Evolutionary conservation across 805 yeast species (phyloP).

Genomic region (Lipomyces sp.): DNA sequence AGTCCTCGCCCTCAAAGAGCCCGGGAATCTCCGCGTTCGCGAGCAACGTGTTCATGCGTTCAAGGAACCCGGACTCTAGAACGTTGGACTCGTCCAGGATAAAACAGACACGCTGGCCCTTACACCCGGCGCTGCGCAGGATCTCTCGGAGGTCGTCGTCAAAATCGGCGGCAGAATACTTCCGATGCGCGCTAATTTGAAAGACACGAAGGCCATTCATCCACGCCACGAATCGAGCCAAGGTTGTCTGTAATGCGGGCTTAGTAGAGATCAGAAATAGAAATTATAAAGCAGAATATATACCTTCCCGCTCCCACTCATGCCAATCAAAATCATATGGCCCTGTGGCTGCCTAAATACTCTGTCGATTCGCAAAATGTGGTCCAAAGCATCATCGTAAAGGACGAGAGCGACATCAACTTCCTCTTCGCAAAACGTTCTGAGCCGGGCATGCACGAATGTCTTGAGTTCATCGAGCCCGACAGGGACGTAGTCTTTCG

Average conservation of each 20-base stretch:
- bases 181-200: conserved; percentile 55
- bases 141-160: conserved; percentile 59
- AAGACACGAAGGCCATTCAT: conserved; percentile 67
- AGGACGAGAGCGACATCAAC: conserved; percentile 57
- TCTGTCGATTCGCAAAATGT: conserved; percentile 73
- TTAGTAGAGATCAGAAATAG: not conserved
- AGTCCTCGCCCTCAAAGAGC: conserved; percentile 73
- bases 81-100: conserved; percentile 79
- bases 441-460: conserved; percentile 62
- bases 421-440: conserved; percentile 66
- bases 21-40: conserved; percentile 95
- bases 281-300: not conserved
- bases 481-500: conserved; percentile 59
- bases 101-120: conserved; percentile 64
- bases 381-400: conserved; percentile 68
- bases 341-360: conserved; percentile 84
- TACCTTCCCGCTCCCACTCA: conserved; percentile 72
- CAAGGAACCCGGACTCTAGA: conserved; percentile 72
- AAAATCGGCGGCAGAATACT: conserved; percentile 60
- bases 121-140: conserved; percentile 49
- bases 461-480: conserved; percentile 45
- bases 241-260: conserved; percentile 46
- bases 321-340: conserved; percentile 80
- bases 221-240: conserved; percentile 86
- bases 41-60: conserved; percentile 86